These are phyloP conservation scores for Vaccinium vitisidaea DNA, from an alignment of 148 eudicot species.

Conservation along the genomic window DNA sequence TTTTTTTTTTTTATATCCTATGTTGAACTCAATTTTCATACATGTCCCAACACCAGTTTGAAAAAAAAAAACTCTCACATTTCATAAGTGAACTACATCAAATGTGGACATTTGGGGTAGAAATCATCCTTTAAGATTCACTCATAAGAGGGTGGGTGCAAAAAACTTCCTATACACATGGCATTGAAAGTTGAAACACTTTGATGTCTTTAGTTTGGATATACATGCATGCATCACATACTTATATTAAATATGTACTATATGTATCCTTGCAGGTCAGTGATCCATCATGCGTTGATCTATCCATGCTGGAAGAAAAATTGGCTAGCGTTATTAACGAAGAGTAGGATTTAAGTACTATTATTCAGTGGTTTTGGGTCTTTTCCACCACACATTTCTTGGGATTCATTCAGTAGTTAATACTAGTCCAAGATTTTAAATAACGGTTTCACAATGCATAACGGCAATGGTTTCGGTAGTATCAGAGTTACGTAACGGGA, in stretches of 20 bases:
- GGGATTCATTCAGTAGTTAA: no score
- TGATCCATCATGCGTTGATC: conserved; percentile 7
- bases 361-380: no score
- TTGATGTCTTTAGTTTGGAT: no score
- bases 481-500: no score
- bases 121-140: no score
- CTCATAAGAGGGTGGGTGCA: no score
- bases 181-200: no score
- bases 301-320: conserved; percentile 8
- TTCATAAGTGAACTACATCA: not conserved
- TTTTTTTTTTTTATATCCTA: not conserved
- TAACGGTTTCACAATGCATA: not conserved
- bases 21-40: not conserved
- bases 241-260: not conserved
- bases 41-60: not conserved
- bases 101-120: not conserved
- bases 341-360: not conserved
- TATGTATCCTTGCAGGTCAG: conserved; percentile 10
- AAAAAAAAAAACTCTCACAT: not conserved
- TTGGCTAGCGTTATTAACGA: not conserved
- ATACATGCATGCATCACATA: no score
- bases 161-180: no score
- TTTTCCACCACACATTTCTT: no score
- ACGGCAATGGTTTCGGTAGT: no score
- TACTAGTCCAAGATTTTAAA: not conserved